phyloP scores from a whole-genome alignment of 768 basidiomycete species.

The Hygrophoropsis aurantiaca region DNA sequence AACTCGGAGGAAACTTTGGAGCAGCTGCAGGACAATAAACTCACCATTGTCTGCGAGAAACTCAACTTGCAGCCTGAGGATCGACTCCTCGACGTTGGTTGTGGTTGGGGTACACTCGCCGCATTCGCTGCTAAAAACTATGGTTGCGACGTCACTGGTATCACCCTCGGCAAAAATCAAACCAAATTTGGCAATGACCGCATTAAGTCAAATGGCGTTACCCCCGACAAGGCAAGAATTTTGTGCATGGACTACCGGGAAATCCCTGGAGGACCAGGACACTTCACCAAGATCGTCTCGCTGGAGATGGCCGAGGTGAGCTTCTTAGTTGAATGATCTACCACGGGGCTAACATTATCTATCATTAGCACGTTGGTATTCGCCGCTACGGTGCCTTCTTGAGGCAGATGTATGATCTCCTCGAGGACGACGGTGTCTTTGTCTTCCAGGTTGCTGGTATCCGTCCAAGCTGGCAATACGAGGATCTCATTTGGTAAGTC shows the following conservation, averaged over 20 bases:
- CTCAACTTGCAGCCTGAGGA: constrained; percentile 86
- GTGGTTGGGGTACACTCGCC: constrained; percentile 95
- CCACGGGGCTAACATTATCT: not conserved
- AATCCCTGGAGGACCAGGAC: constrained; percentile 60
- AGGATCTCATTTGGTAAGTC: constrained; percentile 89
- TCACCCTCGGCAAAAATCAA: constrained; percentile 91
- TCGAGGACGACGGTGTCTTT: constrained; percentile 93
- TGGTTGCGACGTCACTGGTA: constrained; percentile 93
- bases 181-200: constrained; percentile 90
- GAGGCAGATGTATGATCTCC: constrained; percentile 85
- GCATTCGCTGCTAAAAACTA: constrained; percentile 98
- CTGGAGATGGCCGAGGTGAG: constrained; percentile 97
- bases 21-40: constrained; percentile 97
- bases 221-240: constrained; percentile 78
- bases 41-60: constrained; percentile 93
- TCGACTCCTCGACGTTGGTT: constrained; percentile 81
- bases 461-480: constrained; percentile 95
- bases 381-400: constrained; percentile 89
- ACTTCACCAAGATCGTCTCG: constrained; percentile 91
- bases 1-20: constrained; percentile 81
- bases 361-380: constrained; percentile 86
- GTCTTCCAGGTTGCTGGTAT: constrained; percentile 98
- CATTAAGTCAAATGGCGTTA: constrained; percentile 75
- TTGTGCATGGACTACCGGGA: constrained; percentile 93
- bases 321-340: not conserved